Conservation (phyloP, 352 stramenopile species). For the Phytopythium delawarense region DNA sequence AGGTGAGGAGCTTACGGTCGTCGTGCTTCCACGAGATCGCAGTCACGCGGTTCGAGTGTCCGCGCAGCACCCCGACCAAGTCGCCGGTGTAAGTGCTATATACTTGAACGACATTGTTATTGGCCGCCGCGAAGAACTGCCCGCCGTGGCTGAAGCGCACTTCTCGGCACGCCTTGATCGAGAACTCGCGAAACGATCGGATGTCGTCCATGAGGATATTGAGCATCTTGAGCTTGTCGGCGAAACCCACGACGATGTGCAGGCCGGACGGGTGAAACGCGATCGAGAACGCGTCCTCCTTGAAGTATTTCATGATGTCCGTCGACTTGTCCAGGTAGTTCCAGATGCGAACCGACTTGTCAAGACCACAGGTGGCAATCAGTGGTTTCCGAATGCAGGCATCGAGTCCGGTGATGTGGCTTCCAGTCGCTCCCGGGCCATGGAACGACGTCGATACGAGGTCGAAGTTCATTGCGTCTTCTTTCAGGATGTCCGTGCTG, state of each 20-base stretch:
- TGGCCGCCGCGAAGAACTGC: constrained; percentile 87
- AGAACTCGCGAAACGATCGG: constrained; percentile 85
- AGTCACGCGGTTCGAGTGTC: constrained; percentile 82
- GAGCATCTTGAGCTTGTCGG: constrained; percentile 92
- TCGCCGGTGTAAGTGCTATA: constrained; percentile 82
- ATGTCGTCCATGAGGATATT: constrained; percentile 96
- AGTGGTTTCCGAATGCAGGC: constrained; percentile 91
- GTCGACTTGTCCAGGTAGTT: constrained; percentile 92
- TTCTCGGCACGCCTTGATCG: constrained; percentile 90
- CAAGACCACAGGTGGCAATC: constrained; percentile 86
- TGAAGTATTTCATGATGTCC: constrained; percentile 91
- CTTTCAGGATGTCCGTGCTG: constrained; percentile 91
- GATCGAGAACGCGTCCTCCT: constrained; percentile 85
- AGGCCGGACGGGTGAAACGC: constrained; percentile 91
- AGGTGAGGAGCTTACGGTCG: constrained; percentile 72
- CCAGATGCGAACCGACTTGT: constrained; percentile 91
- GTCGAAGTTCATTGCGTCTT: constrained; percentile 93
- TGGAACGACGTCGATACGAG: constrained; percentile 89
- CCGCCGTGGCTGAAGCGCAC: constrained; percentile 89
- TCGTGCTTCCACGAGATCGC: constrained; percentile 76
- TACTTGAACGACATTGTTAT: constrained; percentile 87
- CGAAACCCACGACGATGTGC: constrained; percentile 88
- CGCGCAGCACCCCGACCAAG: constrained; percentile 59
- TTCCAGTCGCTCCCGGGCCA: constrained; percentile 49
- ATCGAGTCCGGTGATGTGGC: constrained; percentile 90